Conservation (phyloP, 345 rosid species). For the Pistacia atlantica region DNA sequence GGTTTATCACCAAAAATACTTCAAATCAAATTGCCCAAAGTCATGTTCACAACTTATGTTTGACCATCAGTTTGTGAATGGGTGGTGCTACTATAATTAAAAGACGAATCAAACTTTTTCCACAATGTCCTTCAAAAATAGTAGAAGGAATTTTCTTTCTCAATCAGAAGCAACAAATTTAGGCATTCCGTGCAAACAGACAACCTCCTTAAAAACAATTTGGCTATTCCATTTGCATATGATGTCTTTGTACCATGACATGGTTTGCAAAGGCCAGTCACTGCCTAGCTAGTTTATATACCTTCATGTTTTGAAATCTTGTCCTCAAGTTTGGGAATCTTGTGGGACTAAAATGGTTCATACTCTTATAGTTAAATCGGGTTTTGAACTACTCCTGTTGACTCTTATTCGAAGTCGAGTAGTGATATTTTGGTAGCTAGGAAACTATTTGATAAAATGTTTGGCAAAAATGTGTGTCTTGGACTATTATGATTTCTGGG, state of each 20-base stretch:
- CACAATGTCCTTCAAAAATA: no score
- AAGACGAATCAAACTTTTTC: no score
- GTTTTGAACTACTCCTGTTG: slow-evolving; percentile 30
- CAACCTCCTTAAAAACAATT: no score
- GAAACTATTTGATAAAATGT: slow-evolving; percentile 77
- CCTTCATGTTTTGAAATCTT: slow-evolving; percentile 70
- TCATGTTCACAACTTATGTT: no score
- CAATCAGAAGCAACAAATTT: no score
- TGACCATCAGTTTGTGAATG: no score
- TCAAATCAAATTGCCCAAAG: neutral
- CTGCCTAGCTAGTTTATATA: slow-evolving; percentile 71
- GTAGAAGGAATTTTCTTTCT: no score
- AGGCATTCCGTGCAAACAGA: no score
- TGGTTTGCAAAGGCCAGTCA: slow-evolving; percentile 51
- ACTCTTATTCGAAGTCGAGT: slow-evolving; percentile 58
- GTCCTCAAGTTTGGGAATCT: slow-evolving; percentile 33
- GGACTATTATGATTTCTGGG: no score
- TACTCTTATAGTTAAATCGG: slow-evolving; percentile 24
- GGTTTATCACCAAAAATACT: no score
- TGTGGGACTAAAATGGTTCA: slow-evolving; percentile 50
- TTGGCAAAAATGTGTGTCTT: slow-evolving; percentile 31
- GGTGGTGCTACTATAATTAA: no score
- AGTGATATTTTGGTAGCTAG: slow-evolving; percentile 46
- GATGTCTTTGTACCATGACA: slow-evolving; percentile 45
- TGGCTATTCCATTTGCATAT: no score